These are phyloP conservation scores for Penicillium sp. DNA, from an alignment of 2,329 filamentous ascomycete genomes.

Conservation along the genomic window DNA sequence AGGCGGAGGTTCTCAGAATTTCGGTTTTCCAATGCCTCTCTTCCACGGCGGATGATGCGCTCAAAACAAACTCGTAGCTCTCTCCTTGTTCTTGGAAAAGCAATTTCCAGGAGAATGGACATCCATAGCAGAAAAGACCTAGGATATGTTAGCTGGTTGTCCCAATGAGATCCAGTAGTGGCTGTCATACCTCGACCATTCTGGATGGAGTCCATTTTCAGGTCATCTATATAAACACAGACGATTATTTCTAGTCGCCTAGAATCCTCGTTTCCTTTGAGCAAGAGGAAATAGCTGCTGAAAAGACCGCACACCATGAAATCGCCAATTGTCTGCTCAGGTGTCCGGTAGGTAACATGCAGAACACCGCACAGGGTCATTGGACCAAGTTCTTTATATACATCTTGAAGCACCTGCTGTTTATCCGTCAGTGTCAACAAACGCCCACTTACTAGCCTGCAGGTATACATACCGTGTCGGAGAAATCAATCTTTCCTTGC, in stretches of 20 bases:
- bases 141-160: conserved; percentile 1
- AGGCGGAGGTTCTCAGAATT: conserved; percentile 59
- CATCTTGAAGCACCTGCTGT: conserved; percentile 46
- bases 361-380: conserved; percentile 81
- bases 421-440: neutral
- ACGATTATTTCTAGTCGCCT: conserved; percentile 74
- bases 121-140: conserved; percentile 87
- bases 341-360: conserved; percentile 79
- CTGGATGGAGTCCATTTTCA: conserved; percentile 41
- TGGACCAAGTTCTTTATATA: conserved; percentile 80
- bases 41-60: conserved; percentile 80
- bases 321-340: conserved; percentile 68
- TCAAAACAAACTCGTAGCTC: conserved; percentile 83
- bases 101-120: conserved; percentile 89
- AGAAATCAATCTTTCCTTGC: conserved; percentile 78
- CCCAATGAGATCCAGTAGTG: conserved; percentile 18
- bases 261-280: conserved; percentile 66
- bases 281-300: conserved; percentile 76
- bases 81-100: conserved; percentile 78
- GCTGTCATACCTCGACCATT: conserved; percentile 38
- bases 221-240: conserved; percentile 65
- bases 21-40: conserved; percentile 77
- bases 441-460: neutral
- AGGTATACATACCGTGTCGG: conserved; percentile 63
- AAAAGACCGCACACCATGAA: conserved; percentile 91